phyloP scores from a whole-genome alignment of 768 basidiomycete species.

The Leccinum longicurvipes region DNA sequence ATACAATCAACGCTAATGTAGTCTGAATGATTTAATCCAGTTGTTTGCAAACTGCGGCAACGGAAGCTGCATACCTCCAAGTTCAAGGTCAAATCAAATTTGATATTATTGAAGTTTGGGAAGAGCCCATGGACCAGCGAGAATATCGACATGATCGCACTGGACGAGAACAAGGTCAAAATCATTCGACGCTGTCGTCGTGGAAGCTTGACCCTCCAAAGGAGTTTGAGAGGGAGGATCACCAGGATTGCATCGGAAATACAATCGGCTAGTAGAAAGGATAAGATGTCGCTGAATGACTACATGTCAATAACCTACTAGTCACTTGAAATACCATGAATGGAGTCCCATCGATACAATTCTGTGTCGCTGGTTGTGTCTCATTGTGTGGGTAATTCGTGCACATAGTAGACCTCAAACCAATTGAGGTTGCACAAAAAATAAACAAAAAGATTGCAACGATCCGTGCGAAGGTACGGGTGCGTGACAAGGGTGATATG shows the following conservation, averaged over 20 bases:
- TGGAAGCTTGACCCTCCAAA: slow-evolving; percentile 16
- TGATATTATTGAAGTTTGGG: neutral
- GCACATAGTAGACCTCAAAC: neutral
- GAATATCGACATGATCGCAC: slow-evolving; percentile 4
- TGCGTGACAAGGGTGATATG: neutral
- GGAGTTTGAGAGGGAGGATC: neutral
- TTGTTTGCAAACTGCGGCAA: neutral
- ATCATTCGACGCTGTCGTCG: slow-evolving; percentile 15
- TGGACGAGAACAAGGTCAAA: slow-evolving; percentile 10
- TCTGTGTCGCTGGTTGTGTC: neutral
- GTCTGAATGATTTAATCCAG: neutral
- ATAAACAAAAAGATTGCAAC: neutral
- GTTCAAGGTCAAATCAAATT: neutral
- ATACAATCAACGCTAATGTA: neutral
- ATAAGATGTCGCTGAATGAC: neutral
- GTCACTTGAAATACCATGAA: neutral
- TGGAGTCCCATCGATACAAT: neutral
- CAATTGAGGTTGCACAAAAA: neutral
- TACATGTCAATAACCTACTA: neutral
- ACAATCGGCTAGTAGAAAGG: neutral
- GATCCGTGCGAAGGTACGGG: neutral
- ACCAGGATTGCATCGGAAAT: neutral
- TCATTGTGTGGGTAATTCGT: neutral
- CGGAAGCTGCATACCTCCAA: neutral
- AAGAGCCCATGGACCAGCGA: neutral